Percentiles rank a stretch among this genome's conserved stretches.
These are phyloP conservation scores for Trichoderma aggressivum DNA, from an alignment of 2,329 filamentous ascomycete species.

Conservation along the genomic window DNA sequence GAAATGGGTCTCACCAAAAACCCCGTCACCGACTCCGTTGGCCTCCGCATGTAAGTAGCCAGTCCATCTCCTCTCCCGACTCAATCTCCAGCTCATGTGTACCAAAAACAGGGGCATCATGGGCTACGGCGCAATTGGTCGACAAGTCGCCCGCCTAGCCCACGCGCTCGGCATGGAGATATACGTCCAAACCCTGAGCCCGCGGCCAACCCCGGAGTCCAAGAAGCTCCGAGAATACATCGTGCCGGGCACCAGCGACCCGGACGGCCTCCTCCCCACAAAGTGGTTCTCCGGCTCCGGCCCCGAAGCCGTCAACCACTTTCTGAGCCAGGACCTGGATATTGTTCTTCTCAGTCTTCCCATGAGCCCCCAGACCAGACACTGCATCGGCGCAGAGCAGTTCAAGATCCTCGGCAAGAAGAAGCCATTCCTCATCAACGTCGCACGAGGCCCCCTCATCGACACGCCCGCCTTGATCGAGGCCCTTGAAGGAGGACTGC, in stretches of 20 bases:
- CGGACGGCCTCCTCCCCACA: slow-evolving; percentile 39
- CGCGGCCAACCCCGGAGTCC: slow-evolving; percentile 56
- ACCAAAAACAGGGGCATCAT: slow-evolving; percentile 34
- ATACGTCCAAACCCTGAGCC: slow-evolving; percentile 62
- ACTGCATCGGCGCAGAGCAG: slow-evolving; percentile 43
- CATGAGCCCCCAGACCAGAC: slow-evolving; percentile 35
- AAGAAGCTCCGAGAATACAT: slow-evolving; percentile 55
- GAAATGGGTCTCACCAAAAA: slow-evolving; percentile 14
- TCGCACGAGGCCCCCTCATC: slow-evolving; percentile 53
- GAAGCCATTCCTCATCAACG: slow-evolving; percentile 61
- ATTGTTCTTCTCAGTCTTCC: slow-evolving; percentile 43
- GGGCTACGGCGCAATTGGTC: slow-evolving; percentile 45
- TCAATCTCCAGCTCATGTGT: neutral
- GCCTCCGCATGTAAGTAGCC: slow-evolving; percentile 33
- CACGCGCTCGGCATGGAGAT: slow-evolving; percentile 63
- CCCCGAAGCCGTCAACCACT: slow-evolving; percentile 36
- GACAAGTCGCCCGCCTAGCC: slow-evolving; percentile 46
- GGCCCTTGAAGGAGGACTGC: slow-evolving; percentile 44
- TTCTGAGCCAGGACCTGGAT: slow-evolving; percentile 43
- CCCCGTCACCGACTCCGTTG: slow-evolving; percentile 31
- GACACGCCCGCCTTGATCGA: slow-evolving; percentile 51
- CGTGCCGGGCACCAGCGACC: slow-evolving; percentile 58
- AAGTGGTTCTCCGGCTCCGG: slow-evolving; percentile 42
- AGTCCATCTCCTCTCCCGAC: neutral
- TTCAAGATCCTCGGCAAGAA: slow-evolving; percentile 37